Evolutionary conservation across 306 rosid genomes (phyloP), one percentile per base, ranked within the genome.

Genomic region (Lotus japonicus): DNA sequence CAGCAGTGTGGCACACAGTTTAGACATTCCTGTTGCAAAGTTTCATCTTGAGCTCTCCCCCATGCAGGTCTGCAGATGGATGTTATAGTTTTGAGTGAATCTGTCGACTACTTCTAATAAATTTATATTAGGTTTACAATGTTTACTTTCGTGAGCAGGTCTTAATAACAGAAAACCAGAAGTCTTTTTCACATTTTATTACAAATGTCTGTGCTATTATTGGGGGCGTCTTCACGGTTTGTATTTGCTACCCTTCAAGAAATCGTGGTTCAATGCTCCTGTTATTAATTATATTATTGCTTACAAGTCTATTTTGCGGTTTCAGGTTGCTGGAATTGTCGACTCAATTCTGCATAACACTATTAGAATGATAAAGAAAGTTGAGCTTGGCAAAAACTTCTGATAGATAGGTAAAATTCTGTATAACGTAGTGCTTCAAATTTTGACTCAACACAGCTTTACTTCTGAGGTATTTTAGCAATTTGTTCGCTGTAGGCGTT

Each of bases 221-320:
- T 60, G 98, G 98, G 64, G 98, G 98, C 12, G 78, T 94, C 84
- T 94, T 94, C 85, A 94, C 98, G 96, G 98, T 94, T 68, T 28
- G 98, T 85, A 80, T 78, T 67, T 70, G 10, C 50, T 36, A 9
- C 7, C 28, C 52, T 64, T 56, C 55, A 48, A 13, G 56, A 63
- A 49, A 56, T 11, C 64, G 23, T 26, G 72, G 64, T 66, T 53
- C 51, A 44, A 0, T 58, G 11, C 58, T 28, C 55, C 35, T 39
- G 57, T 52, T 58, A 61, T 49, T 50, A 18, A 16, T 61, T 54
- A 31, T 66, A 57, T 45, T 62, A 57, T 58, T 57, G 68, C 19
- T 80, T 35, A 73, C 56, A 41, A 35, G 28, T 45, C n/a, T 64
- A 44, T 63, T 44, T 59, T 81, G 60, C 61, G 62, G 68, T 84